Evolutionary conservation across 371 early-diverging fungal species (phyloP).

Genomic region (Mucor circinelloides): DNA sequence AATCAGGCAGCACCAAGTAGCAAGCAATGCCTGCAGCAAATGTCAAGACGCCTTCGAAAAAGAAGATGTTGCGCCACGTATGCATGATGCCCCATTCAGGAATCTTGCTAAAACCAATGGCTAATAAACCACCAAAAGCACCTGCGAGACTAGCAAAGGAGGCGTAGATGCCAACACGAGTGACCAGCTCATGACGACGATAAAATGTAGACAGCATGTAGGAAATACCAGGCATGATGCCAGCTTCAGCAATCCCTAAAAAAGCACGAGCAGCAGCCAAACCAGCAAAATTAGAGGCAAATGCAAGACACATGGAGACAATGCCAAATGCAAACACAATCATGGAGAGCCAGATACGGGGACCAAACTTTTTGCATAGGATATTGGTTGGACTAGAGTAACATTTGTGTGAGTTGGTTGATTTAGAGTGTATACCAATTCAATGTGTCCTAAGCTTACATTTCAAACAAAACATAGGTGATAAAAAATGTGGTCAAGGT

Average conservation of each 20-base stretch:
- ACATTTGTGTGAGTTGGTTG: neutral
- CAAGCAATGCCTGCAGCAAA: slow-evolving; percentile 35
- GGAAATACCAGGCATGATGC: slow-evolving; percentile 66
- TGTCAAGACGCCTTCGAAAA: slow-evolving; percentile 52
- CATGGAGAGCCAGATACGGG: slow-evolving; percentile 46
- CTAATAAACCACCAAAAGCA: slow-evolving; percentile 42
- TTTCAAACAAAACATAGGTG: slow-evolving; percentile 20
- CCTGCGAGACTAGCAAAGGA: slow-evolving; percentile 42
- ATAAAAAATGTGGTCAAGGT: slow-evolving; percentile 20
- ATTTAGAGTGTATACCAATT: too few species aligned
- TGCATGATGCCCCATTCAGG: slow-evolving; percentile 28
- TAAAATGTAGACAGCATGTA: slow-evolving; percentile 58
- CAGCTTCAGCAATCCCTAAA: slow-evolving; percentile 19
- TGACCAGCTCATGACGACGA: slow-evolving; percentile 30
- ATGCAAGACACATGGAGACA: slow-evolving; percentile 49
- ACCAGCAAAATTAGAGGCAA: slow-evolving; percentile 20
- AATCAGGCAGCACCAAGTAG: slow-evolving; percentile 50
- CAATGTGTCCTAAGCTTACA: neutral
- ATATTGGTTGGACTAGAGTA: slow-evolving; percentile 15
- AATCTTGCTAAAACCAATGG: slow-evolving; percentile 34
- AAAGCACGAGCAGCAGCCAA: slow-evolving; percentile 15
- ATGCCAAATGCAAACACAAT: slow-evolving; percentile 59
- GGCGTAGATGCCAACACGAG: slow-evolving; percentile 54
- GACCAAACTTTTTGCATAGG: slow-evolving; percentile 31
- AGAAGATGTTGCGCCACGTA: slow-evolving; percentile 55